Conservation (phyloP, 1,284 basidiomycete genomes). For the Termitomyces sp. region DNA sequence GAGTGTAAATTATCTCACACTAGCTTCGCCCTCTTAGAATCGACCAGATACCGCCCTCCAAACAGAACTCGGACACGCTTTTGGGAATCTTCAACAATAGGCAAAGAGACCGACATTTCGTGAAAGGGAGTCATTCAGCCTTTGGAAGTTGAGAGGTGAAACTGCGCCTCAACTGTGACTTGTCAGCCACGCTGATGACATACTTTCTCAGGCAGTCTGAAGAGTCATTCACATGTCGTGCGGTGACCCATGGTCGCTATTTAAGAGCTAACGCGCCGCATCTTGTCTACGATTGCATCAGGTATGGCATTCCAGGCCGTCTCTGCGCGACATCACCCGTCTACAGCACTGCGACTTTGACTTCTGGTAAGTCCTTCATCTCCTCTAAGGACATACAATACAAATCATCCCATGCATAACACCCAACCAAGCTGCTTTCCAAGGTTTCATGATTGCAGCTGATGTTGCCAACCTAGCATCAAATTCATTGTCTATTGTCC, state of each 20-base stretch:
- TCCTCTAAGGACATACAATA: no score
- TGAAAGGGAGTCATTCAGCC: neutral
- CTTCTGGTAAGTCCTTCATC: neutral
- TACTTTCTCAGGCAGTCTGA: neutral
- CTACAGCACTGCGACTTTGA: neutral
- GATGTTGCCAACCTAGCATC: no score
- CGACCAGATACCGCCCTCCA: conserved; percentile 46
- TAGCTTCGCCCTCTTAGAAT: conserved; percentile 48
- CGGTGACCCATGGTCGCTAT: neutral
- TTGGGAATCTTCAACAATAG: conserved; percentile 37
- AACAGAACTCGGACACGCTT: conserved; percentile 54
- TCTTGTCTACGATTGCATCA: neutral
- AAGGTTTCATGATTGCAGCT: no score
- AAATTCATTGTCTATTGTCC: no score
- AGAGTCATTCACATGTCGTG: neutral
- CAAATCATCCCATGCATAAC: no score
- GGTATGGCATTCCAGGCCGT: neutral
- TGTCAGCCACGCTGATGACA: neutral
- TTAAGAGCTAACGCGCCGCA: neutral
- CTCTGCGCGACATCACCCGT: neutral
- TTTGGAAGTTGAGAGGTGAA: conserved; percentile 6
- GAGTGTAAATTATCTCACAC: conserved; percentile 39
- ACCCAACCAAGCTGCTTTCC: no score
- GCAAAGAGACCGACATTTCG: conserved; percentile 29
- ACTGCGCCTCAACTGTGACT: neutral